Base-by-base conservation (phyloP, 164 flowering plant species). In the grape (Vitis vinifera) region DNA sequence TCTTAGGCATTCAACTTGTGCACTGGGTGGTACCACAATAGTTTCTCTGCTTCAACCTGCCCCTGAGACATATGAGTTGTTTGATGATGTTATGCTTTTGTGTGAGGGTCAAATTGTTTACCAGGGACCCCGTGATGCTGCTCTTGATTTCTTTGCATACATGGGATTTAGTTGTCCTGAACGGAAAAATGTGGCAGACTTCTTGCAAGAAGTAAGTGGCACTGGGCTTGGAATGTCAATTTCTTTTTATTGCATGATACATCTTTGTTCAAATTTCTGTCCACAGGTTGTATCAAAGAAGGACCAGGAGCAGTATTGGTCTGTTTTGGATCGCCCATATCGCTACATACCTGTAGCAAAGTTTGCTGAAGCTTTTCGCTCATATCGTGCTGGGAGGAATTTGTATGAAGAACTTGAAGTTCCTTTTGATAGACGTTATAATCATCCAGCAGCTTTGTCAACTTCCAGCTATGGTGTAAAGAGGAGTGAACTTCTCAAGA, bases 291-390 rank as follows among this genome's bases (percentile, higher is more conserved):
- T 79, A 9, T 96, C 99, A 30, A 84, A 82, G 85, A 96, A 96
- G 75, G 99, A 96, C 77, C 99, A 96, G 75, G 88, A 85, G 84
- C 99, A 96, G 80, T 96, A 96, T 70, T 93, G 99, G 99, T 83
- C 90, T 67, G 78, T 65, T 74, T 81, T 74, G 65, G 79, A 77
- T 47, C 79, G 83, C 17, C 89, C 95, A 57, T 89, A 96, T 64
- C 86, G 78, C 17, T 89, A 88, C 63, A 73, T 92, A 64, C 85
- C 97, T 14, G 93, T 83, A 31, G 77, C 61, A 69, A 91, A 87
- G 74, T 93, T 96, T 88, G 90, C 86, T 55, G 92, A 96, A 82
- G 89, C 93, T 60, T 93, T 96, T 76, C 86, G 82, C 10, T 83
- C 87, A 51, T 88, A 78, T 75, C 88, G 63, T 56, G 71, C 74